These are phyloP conservation scores for Anthoceros angustus DNA, from an alignment of 225 moss, liverwort and hornwort genomes.

Conservation along the genomic window DNA sequence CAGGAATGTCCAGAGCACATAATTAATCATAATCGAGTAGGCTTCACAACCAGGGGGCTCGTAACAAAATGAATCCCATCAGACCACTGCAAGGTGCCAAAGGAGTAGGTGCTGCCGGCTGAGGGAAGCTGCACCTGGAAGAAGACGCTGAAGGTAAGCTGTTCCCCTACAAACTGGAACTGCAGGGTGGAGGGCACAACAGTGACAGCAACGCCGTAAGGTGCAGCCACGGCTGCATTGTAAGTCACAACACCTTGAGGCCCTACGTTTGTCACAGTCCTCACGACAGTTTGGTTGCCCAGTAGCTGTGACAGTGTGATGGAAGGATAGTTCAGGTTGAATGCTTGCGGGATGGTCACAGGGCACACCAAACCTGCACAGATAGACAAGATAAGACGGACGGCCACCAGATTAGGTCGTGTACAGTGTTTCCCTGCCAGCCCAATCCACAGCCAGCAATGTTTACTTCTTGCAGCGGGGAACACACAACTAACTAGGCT, in stretches of 20 bases:
- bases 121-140: conserved; percentile 4
- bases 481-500: too few relatives aligned
- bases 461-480: too few relatives aligned
- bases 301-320: not conserved
- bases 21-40: not conserved
- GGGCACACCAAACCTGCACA: not conserved
- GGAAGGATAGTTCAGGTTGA: conserved; percentile 3
- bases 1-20: too few relatives aligned
- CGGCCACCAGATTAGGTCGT: too few relatives aligned
- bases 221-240: not conserved
- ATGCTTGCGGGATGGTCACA: not conserved
- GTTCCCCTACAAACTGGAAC: not conserved
- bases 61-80: not conserved
- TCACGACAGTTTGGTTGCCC: not conserved
- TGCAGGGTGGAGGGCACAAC: not conserved
- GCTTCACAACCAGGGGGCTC: not conserved
- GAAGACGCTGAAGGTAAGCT: not conserved
- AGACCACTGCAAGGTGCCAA: not conserved
- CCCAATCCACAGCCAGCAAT: too few relatives aligned
- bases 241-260: not conserved
- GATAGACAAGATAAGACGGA: too few relatives aligned
- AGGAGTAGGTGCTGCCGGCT: not conserved
- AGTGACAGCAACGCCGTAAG: not conserved
- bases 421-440: too few relatives aligned
- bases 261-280: not conserved